Evolutionary conservation across 2,329 filamentous ascomycete genomes (phyloP), one percentile per base, ranked within the genome.

Genomic region (Botrytis pseudocinerea): DNA sequence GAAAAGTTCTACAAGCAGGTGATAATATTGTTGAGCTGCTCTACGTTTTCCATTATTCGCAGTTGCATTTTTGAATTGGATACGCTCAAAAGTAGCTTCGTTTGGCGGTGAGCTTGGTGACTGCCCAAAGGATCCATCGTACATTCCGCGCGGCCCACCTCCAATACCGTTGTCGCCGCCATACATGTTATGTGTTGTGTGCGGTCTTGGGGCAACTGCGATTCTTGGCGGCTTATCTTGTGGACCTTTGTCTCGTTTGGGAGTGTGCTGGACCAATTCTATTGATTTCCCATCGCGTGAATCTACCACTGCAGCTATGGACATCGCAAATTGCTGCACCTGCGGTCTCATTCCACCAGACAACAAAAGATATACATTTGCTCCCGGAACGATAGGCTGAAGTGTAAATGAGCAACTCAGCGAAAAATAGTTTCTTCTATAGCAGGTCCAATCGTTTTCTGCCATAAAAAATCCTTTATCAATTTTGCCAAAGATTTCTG

Each of bases 61-160:
- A 0, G 91, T 93, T 1, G 91, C 91, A 72, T 89, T 90, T 77
- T 93, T 92, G 83, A 93, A 93, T 77, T 93, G 91, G 54, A 93
- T 92, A 4, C 91, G 88, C 78, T 93, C 91, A 79, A 93, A 93
- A 0, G 79, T 81, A n/a, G 78, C 78, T 74, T 82, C 80, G 1
- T 74, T 77, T 5, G 77, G 71, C 4, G 79, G 79, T 59, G n/a
- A 79, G 76, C 61, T 78, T 28, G 79, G 76, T 28, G 76, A 78
- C 68, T 76, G 77, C 20, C 71, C 73, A 48, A 78, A 80, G 18
- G 73, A 72, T 28, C 69, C 76, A 35, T 77, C 77, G 63, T 75
- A 78, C 51, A 74, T 70, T 48, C 73, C 70, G 20, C 77, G 72
- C 2, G 75, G 73, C 9, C 70, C 73, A 5, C 75, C 70, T n/a